phyloP scores from a whole-genome alignment of 139 green algal species.

The Ostreobium quekettii region DNA sequence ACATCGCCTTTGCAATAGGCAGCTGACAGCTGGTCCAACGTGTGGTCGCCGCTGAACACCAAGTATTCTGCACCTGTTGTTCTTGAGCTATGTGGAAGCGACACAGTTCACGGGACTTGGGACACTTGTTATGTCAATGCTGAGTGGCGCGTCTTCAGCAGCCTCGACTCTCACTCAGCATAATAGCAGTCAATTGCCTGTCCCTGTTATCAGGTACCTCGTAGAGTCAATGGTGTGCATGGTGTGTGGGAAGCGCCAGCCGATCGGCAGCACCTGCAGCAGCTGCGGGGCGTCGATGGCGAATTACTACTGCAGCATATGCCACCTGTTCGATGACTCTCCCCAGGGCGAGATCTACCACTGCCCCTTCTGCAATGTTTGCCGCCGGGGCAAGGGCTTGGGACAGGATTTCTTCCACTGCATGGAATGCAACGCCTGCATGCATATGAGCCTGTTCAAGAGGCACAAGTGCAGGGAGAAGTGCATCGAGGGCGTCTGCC shows the following conservation, averaged over 20 bases:
- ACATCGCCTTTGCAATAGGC: too few relatives aligned
- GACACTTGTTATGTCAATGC: too few relatives aligned
- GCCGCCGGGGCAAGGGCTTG: constrained; percentile 30
- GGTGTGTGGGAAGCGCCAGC: constrained; percentile 67
- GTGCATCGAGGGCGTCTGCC: constrained; percentile 76
- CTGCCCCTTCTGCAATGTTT: constrained; percentile 99
- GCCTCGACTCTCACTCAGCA: not conserved
- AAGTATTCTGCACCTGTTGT: too few relatives aligned
- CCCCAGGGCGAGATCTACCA: constrained; percentile 84
- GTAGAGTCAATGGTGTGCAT: constrained; percentile 83
- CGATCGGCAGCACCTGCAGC: constrained; percentile 48
- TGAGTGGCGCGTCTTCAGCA: not conserved
- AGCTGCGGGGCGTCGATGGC: constrained; percentile 55
- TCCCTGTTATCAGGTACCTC: constrained; percentile 33
- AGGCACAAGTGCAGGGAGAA: constrained; percentile 84
- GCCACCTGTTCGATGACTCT: constrained; percentile 91
- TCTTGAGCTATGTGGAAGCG: too few relatives aligned
- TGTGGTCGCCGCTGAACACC: too few relatives aligned
- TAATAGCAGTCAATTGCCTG: not conserved
- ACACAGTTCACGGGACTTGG: not conserved
- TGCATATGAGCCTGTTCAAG: constrained; percentile 77
- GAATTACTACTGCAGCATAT: constrained; percentile 94
- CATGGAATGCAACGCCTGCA: constrained; percentile 98
- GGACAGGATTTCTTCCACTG: constrained; percentile 88
- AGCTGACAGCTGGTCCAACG: too few relatives aligned